Conservation (phyloP, 495 filamentous ascomycete species). For the Hypomontagnella monticulosa region DNA sequence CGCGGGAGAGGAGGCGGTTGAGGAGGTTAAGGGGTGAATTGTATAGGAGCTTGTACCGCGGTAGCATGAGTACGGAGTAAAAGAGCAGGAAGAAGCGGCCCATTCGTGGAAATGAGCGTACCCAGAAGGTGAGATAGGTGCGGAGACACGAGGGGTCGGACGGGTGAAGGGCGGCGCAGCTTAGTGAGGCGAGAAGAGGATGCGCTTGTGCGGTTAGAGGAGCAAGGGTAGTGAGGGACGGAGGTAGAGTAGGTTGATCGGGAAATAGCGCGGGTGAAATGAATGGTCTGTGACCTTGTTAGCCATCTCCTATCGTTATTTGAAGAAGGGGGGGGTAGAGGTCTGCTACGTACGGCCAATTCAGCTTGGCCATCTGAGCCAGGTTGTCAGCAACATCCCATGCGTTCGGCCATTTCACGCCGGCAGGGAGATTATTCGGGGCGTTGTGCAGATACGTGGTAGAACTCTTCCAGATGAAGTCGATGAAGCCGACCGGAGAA, state of each 20-base stretch:
- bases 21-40: conserved; percentile 70
- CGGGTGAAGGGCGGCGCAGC: conserved; percentile 93
- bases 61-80: conserved; percentile 70
- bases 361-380: conserved; percentile 78
- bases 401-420: conserved; percentile 76
- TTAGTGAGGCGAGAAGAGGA: conserved; percentile 80
- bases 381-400: conserved; percentile 83
- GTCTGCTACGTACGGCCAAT: conserved; percentile 80
- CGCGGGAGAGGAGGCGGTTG: conserved; percentile 66
- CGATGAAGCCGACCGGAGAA: conserved; percentile 76
- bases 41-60: conserved; percentile 71
- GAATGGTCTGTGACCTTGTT: conserved; percentile 64
- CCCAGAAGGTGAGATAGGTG: conserved; percentile 83
- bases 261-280: conserved; percentile 91
- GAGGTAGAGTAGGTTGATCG: conserved; percentile 68
- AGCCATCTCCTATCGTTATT: conserved; percentile 12
- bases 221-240: conserved; percentile 70
- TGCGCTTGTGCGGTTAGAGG: conserved; percentile 86
- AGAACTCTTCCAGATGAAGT: conserved; percentile 77
- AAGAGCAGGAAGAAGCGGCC: conserved; percentile 79
- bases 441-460: conserved; percentile 79
- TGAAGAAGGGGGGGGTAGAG: background rate
- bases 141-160: conserved; percentile 84
- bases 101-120: conserved; percentile 80
- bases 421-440: conserved; percentile 72